Base-by-base conservation (phyloP, 345 rosid genomes). In the Luvunga scandens region DNA sequence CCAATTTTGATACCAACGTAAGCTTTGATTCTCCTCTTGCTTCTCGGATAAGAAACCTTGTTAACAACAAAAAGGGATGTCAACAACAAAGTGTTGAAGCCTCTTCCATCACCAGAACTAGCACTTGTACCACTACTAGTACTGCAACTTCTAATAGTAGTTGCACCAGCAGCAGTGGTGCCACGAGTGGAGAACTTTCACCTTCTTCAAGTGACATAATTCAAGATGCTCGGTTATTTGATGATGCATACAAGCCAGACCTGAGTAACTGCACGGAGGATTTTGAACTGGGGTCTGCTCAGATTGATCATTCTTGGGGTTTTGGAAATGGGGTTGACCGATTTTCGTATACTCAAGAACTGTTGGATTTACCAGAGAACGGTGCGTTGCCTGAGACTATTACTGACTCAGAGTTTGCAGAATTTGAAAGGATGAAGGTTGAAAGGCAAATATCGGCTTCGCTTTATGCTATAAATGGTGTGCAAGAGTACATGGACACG, bases 401-500 rank as follows among this genome's bases (percentile, higher is more conserved):
- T 7, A 56, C 42, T 12, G 75, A 64, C 25, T 59, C 53, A 8
- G 87, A 87, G 74, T 87, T 91, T 33, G 73, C 93, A 57, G 92
- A 89, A 80, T 91, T 91, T 30, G 88, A 90, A 12, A 86, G 93
- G 82, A 88, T 90, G 89, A 89, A 86, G 78, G 89, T 91, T 28
- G 96, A 91, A 65, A 87, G 96, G 77, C 90, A 88, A 80, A 90
- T 88, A 53, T 90, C 95, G 30, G 95, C 95, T 59, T 88, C 92
- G 6, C 76, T 89, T 25, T 91, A 88, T 77, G 96, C 93, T 16
- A 89, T 91, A 38, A 90, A 86, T 75, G 96, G 96, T 21, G 82
- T 91, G 30, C 92, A 91, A 78, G 93, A 90, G 87, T 88, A 78
- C 24, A 86, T 90, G 82, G 89, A 89, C 22, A 79, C 85, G 24